Conservation (phyloP, 495 filamentous ascomycete genomes). For the Lophiotrema nucula region DNA sequence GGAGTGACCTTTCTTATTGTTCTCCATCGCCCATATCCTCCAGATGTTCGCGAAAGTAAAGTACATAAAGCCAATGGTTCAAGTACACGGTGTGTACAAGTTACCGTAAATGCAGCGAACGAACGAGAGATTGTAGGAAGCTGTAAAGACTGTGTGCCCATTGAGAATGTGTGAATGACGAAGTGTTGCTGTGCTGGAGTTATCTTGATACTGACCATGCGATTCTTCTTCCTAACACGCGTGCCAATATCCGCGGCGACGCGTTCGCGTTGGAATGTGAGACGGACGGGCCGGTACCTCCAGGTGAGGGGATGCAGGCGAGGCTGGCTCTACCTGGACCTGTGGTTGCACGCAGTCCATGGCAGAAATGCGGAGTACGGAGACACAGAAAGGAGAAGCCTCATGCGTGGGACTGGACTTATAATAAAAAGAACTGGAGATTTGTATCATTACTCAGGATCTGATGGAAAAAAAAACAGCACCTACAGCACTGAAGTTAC, state of each 20-base stretch:
- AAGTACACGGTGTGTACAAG: background rate
- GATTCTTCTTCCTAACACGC: background rate
- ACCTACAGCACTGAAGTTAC: background rate
- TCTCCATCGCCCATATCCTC: background rate
- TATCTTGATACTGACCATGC: background rate
- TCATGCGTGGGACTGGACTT: background rate
- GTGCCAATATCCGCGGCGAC: background rate
- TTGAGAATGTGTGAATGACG: background rate
- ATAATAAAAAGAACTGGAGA: background rate
- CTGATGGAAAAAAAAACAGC: background rate
- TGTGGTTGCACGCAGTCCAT: background rate
- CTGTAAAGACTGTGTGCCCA: background rate
- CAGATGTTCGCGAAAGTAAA: background rate
- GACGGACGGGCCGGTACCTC: background rate
- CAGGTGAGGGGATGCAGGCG: background rate
- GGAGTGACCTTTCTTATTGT: background rate
- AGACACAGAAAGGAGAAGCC: background rate
- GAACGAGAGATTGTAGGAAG: background rate
- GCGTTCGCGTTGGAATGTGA: background rate
- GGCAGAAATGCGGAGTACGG: background rate
- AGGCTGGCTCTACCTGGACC: background rate
- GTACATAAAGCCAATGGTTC: background rate
- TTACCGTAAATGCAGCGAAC: background rate
- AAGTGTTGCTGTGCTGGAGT: background rate
- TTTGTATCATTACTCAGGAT: background rate